Evolutionary conservation across 352 stramenopile genomes (phyloP), one percentile per base, ranked within the genome.

Genomic region (Phytophthora lateralis): DNA sequence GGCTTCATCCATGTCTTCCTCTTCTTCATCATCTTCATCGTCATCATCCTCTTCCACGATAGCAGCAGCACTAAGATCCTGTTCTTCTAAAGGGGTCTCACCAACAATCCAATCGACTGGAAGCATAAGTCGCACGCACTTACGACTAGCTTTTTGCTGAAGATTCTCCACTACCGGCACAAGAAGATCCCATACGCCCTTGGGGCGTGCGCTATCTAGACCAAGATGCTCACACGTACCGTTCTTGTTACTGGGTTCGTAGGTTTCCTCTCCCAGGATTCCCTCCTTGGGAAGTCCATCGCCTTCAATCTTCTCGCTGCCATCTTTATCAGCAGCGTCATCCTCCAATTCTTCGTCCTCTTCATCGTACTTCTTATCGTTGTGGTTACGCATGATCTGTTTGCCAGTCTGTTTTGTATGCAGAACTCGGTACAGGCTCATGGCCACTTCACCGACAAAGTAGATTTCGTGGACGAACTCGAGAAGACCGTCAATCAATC

Each of bases 91-190:
- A n/a, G 57, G 12, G 3, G 53, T 61, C 2, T 89, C 78, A 0
- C 85, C 82, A 0, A 92, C 78, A 20, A 84, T 71, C 50, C 77
- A 89, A 47, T 90, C 82, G 6, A 85, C 63, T 7, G 85, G 82
- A 8, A 94, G 51, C 5, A 89, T 44, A 12, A 94, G 49, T 2
- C 64, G 49, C 15, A 89, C 78, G 37, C 76, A 68, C 27, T 88
- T 81, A 15, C 79, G 78, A 38, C 70, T 78, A 10, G 82, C 85
- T 44, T 94, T 94, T 38, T 86, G 71, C 8, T 82, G 79, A 20
- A 93, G 20, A 4, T 74, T 75, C 20, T 90, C 69, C 2, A 93
- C 69, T 1, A 70, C 76, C 6, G 66, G 57, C 2, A 75, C 69
- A 7, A 85, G 69, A 10, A 78, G 47, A 20, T 66, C 55, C 73